Percentiles rank a stretch among this genome's conserved stretches.
These are phyloP conservation scores for Chytriomyces confervae DNA, from an alignment of 192 early-diverging fungal genomes.

Conservation along the genomic window DNA sequence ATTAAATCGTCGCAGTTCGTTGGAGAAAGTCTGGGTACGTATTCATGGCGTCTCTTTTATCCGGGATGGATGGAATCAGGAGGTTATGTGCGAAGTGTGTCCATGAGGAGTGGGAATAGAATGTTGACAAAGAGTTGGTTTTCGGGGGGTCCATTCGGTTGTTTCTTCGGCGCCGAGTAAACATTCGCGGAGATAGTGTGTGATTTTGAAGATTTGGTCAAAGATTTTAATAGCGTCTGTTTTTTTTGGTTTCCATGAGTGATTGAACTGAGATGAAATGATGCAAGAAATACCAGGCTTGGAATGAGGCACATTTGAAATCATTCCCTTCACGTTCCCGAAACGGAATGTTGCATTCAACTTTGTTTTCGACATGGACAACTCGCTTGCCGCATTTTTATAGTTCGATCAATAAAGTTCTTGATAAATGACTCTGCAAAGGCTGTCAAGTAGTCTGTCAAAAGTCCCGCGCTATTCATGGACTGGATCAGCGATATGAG, in stretches of 20 bases:
- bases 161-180: slow-evolving; percentile 7
- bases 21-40: slow-evolving; percentile 16
- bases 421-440: slow-evolving; percentile 21
- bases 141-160: slow-evolving; percentile 31
- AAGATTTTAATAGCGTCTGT: neutral
- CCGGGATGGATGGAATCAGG: slow-evolving; percentile 26
- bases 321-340: neutral
- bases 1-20: slow-evolving; percentile 6
- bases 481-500: slow-evolving; percentile 13
- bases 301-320: neutral
- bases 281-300: neutral
- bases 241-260: too few relatives aligned
- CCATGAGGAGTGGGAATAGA: slow-evolving; percentile 1
- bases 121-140: slow-evolving; percentile 26
- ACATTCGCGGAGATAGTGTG: slow-evolving; percentile 16
- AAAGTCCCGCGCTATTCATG: slow-evolving; percentile 21
- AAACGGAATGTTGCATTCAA: slow-evolving; percentile 9
- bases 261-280: neutral
- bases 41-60: slow-evolving; percentile 10
- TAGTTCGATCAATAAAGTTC: slow-evolving; percentile 6
- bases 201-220: slow-evolving; percentile 17
- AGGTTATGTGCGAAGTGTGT: neutral
- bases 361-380: slow-evolving; percentile 14
- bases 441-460: slow-evolving; percentile 18
- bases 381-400: slow-evolving; percentile 2